phyloP scores from a whole-genome alignment of 805 yeast species.

The Pichia gijzeniarum region DNA sequence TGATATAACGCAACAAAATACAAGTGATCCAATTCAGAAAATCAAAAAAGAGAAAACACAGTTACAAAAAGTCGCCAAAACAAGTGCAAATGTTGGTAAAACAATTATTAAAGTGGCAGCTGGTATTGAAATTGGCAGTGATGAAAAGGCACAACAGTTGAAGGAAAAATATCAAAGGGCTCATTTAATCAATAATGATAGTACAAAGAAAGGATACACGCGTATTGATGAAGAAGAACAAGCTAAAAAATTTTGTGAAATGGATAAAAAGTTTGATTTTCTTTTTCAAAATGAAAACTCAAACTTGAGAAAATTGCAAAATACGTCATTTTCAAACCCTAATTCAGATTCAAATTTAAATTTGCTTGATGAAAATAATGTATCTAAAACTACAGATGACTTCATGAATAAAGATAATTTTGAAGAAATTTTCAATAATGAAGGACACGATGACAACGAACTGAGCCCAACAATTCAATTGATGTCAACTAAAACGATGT shows the following conservation, averaged over 20 bases:
- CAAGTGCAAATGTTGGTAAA: conserved; percentile 10
- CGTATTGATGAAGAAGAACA: conserved; percentile 85
- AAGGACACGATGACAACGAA: conserved; percentile 30
- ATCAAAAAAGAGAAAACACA: conserved; percentile 11
- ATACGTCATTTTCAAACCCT: conserved; percentile 8
- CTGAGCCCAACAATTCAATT: conserved; percentile 57
- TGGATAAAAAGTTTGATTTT: conserved; percentile 48
- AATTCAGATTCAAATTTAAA: neutral
- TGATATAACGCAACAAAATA: conserved; percentile 11
- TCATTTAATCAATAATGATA: conserved; percentile 33
- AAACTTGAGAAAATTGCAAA: conserved; percentile 27
- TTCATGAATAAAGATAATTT: conserved; percentile 21
- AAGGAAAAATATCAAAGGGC: conserved; percentile 16
- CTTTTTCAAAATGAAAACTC: conserved; percentile 35
- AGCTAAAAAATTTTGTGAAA: conserved; percentile 56
- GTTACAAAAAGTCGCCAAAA: conserved; percentile 4
- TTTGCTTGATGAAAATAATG: too few species aligned
- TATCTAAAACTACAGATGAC: conserved; percentile 12
- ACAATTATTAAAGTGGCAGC: conserved; percentile 7
- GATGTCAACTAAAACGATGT: conserved; percentile 71
- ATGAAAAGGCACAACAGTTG: conserved; percentile 8
- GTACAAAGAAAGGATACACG: conserved; percentile 69
- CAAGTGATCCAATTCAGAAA: conserved; percentile 2
- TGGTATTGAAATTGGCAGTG: conserved; percentile 9
- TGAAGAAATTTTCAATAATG: conserved; percentile 15